Evolutionary conservation across 2,329 filamentous ascomycete genomes (phyloP).

Genomic region (Alternaria atra): DNA sequence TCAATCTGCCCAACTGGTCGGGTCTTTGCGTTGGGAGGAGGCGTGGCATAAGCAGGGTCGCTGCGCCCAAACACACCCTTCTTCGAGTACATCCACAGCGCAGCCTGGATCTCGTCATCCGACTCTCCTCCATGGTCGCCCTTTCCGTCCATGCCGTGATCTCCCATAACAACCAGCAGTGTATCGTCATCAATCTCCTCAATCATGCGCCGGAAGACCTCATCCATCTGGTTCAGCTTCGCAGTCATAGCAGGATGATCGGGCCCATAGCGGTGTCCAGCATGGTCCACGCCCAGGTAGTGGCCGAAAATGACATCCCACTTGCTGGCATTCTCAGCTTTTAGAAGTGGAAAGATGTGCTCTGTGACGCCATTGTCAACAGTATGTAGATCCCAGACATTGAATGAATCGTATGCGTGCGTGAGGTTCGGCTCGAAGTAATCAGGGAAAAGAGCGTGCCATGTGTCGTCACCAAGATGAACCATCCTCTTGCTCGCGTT

Average conservation of each 20-base stretch:
- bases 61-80: constrained; percentile 83
- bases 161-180: constrained; percentile 94
- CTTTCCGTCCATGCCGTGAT: constrained; percentile 97
- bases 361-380: constrained; percentile 95
- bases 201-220: constrained; percentile 76
- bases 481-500: constrained; percentile 79
- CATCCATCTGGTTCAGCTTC: constrained; percentile 92
- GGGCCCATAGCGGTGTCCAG: constrained; percentile 93
- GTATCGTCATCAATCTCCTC: constrained; percentile 82
- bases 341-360: constrained; percentile 85
- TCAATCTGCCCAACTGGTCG: constrained; percentile 87
- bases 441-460: constrained; percentile 91
- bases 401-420: constrained; percentile 92
- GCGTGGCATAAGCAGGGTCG: constrained; percentile 64
- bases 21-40: constrained; percentile 76
- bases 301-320: constrained; percentile 98
- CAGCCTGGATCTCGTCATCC: constrained; percentile 92
- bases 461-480: constrained; percentile 97
- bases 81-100: constrained; percentile 98
- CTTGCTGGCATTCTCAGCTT: constrained; percentile 68
- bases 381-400: constrained; percentile 97
- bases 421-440: constrained; percentile 91
- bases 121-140: constrained; percentile 99
- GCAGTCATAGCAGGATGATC: constrained; percentile 90
- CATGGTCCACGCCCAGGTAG: constrained; percentile 94